Evolutionary conservation across 1,284 basidiomycete genomes (phyloP).

Genomic region (Ceratorhiza oryzae-sativae): DNA sequence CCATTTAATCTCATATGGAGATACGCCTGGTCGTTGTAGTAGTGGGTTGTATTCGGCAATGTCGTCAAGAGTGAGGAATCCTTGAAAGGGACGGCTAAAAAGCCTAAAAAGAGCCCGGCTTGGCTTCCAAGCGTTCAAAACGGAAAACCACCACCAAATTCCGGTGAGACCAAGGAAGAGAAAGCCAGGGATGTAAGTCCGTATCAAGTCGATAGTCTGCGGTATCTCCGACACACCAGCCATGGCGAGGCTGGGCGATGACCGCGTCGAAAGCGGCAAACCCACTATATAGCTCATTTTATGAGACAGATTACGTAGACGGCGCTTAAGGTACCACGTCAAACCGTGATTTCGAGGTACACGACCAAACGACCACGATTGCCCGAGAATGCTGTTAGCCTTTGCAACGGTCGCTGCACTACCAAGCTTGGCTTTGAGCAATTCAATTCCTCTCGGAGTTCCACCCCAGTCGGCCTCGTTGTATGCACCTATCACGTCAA

Average conservation of each 20-base stretch:
- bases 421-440: conserved; percentile 19
- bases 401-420: conserved; percentile 29
- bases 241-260: neutral
- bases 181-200: conserved; percentile 20
- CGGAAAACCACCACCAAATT: neutral
- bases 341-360: neutral
- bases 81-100: conserved; percentile 40
- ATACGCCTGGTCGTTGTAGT: conserved; percentile 5
- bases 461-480: conserved; percentile 20
- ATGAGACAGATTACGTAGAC: neutral
- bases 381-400: conserved; percentile 32
- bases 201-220: neutral
- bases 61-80: conserved; percentile 43
- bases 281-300: neutral
- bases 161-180: neutral
- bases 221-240: conserved; percentile 1
- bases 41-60: conserved; percentile 42
- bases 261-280: neutral
- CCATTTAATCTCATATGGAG: conserved; percentile 33
- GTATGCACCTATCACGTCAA: conserved; percentile 37
- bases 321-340: conserved; percentile 36
- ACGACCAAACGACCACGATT: conserved; percentile 21
- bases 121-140: conserved; percentile 17
- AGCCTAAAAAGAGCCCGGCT: conserved; percentile 26
- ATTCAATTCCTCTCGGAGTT: conserved; percentile 20